A percentile compares a stretch with the other conserved stretches of the same genome.
phyloP scores from a whole-genome alignment of 345 rosid genomes.

The Barbarea vulgaris region DNA sequence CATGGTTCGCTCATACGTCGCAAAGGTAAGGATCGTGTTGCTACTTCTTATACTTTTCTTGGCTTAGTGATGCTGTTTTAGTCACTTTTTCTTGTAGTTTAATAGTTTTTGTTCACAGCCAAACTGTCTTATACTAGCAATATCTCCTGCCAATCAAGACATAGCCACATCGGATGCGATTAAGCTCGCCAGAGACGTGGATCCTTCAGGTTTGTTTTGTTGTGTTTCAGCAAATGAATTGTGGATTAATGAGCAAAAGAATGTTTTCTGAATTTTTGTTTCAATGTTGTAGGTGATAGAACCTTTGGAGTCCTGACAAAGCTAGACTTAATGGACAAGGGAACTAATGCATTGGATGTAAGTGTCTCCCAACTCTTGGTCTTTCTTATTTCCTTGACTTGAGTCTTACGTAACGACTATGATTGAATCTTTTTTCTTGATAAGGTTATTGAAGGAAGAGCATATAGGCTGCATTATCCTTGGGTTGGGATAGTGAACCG shows the following conservation, averaged over 20 bases:
- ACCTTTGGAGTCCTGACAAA: slow-evolving; percentile 96
- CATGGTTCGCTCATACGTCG: slow-evolving; percentile 85
- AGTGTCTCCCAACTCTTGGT: slow-evolving; percentile 2
- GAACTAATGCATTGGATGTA: slow-evolving; percentile 95
- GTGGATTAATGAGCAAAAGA: neutral
- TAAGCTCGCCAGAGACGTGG: slow-evolving; percentile 82
- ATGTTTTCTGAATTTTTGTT: neutral
- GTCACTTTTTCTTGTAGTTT: neutral
- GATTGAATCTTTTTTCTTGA: neutral
- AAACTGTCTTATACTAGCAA: slow-evolving; percentile 84
- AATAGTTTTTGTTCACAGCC: slow-evolving; percentile 50
- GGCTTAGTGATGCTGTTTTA: neutral
- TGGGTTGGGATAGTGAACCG: slow-evolving; percentile 99
- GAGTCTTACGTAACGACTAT: neutral
- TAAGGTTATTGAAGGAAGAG: slow-evolving; percentile 90
- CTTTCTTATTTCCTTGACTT: neutral
- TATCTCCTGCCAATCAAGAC: slow-evolving; percentile 99
- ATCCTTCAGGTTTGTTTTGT: slow-evolving; percentile 64
- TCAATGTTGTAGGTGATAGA: slow-evolving; percentile 59
- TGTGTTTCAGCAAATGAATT: neutral
- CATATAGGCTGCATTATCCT: slow-evolving; percentile 75
- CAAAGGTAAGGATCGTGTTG: slow-evolving; percentile 61
- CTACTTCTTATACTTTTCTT: slow-evolving; percentile 14
- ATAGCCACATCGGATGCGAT: slow-evolving; percentile 96
- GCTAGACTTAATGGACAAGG: slow-evolving; percentile 95